Evolutionary conservation across 1,139 yeast species (phyloP).

Genomic region (Candida tetrigidarum): DNA sequence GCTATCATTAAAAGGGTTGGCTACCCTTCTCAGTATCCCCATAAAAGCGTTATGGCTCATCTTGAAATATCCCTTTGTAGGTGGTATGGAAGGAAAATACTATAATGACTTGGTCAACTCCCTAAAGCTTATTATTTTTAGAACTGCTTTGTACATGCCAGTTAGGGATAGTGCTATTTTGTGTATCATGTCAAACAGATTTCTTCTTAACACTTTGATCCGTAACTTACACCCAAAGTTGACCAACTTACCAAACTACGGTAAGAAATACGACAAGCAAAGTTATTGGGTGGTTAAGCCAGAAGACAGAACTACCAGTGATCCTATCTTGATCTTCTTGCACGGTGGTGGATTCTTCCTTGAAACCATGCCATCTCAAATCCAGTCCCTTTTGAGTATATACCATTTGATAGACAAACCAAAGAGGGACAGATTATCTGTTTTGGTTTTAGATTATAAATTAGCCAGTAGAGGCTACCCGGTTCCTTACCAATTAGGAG

Average conservation of each 20-base stretch:
- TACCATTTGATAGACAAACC: constrained; percentile 33
- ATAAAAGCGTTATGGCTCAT: constrained; percentile 10
- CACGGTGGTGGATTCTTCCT: constrained; percentile 52
- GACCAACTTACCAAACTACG: constrained; percentile 31
- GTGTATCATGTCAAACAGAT: constrained; percentile 6
- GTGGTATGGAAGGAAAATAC: constrained; percentile 15
- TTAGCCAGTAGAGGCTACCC: constrained; percentile 35
- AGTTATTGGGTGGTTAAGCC: constrained; percentile 44
- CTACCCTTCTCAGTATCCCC: too few species aligned
- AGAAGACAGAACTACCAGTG: constrained; percentile 27
- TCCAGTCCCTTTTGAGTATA: constrained; percentile 34
- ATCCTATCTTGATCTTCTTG: constrained; percentile 41
- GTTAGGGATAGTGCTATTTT: constrained; percentile 13
- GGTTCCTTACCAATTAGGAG: constrained; percentile 40
- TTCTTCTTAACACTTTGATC: constrained; percentile 12
- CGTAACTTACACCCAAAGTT: constrained; percentile 12
- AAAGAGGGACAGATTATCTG: constrained; percentile 29
- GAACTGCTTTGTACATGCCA: constrained; percentile 16
- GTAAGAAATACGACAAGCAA: constrained; percentile 34
- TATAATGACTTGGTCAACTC: constrained; percentile 13
- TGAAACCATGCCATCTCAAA: constrained; percentile 38
- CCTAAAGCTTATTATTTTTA: constrained; percentile 13
- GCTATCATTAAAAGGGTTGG: constrained; percentile 13
- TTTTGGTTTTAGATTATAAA: constrained; percentile 43
- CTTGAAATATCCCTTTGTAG: constrained; percentile 16